Evolutionary conservation across 2,329 filamentous ascomycete species (phyloP), one percentile per base, ranked within the genome.

Genomic region (Alternaria sp.): DNA sequence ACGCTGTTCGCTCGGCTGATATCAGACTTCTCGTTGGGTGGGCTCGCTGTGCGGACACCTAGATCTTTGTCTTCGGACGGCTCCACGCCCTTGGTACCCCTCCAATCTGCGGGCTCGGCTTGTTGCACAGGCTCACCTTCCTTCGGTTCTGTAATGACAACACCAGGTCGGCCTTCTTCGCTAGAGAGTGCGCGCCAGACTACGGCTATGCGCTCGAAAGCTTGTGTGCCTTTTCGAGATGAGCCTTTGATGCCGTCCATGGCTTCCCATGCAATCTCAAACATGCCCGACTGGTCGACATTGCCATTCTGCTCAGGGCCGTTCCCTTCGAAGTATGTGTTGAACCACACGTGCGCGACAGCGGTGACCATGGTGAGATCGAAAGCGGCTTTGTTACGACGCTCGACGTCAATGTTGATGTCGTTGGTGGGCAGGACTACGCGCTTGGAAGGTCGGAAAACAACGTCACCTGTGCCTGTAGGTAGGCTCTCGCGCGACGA

Each of bases 211-310:
- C 88, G 87, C 75, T 99, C 95, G 9, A 97, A 88, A 0, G 92
- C 93, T 46, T 90, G 86, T 1, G 91, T 91, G 0, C 96, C 96
- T 78, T 97, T 97, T 30, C 90, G 87, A 21, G 86, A 89, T 5
- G 91, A 94, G 1, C 96, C 96, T 78, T 97, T 97, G 79, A 99
- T 94, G 4, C 96, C 96, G 71, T 99, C 96, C 88, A 99, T 92
- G 20, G 85, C 86, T 18, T 92, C 89, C 89, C 90, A 93, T n/a
- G 88, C 86, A 25, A 89, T 88, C 65, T 90, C 87, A 75, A 92
- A 92, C 7, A 91, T 84, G 10, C 90, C 95, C 10, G 87, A 92
- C 46, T 90, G 86, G 53, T 91, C 86, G 0, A 92, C 85, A 15
- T 84, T 82, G 23, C 92, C 92, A 26, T 83, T 79, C 45, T 89